phyloP scores from a whole-genome alignment of 1,284 basidiomycete genomes.

The Cutaneotrichosporon dermatis region DNA sequence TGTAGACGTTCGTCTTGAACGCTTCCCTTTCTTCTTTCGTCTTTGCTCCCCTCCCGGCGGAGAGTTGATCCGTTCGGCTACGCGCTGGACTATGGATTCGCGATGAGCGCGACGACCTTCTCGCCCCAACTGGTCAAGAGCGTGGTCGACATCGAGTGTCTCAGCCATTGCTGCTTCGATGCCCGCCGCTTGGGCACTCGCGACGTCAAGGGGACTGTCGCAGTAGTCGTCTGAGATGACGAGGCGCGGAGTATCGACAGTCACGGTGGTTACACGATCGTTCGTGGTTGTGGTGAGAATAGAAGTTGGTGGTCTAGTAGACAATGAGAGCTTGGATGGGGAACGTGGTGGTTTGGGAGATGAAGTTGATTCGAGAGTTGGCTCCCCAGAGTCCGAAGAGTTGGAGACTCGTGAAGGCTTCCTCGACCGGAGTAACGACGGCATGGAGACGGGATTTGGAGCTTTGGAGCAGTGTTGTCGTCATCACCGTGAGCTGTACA shows the following conservation, averaged over 20 bases:
- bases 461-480: not conserved
- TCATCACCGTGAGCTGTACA: no score
- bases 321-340: not conserved
- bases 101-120: slow-evolving; percentile 12
- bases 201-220: not conserved
- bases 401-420: not conserved
- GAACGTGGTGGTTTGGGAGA: not conserved
- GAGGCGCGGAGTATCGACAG: not conserved
- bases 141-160: not conserved
- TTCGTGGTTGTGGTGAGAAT: no score
- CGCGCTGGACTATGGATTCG: slow-evolving; percentile 28
- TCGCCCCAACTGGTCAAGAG: not conserved
- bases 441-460: not conserved
- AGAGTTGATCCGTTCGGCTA: slow-evolving; percentile 12
- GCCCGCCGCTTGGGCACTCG: not conserved
- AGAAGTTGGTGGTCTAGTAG: no score
- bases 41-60: slow-evolving; percentile 9
- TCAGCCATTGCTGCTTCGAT: not conserved
- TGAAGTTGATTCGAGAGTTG: not conserved
- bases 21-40: slow-evolving; percentile 23
- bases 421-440: not conserved
- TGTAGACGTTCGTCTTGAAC: slow-evolving; percentile 25
- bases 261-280: not conserved
- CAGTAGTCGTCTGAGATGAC: slow-evolving; percentile 1
- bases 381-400: not conserved